phyloP scores from a whole-genome alignment of 164 flowering plant species.

The Dillenia turbinata region DNA sequence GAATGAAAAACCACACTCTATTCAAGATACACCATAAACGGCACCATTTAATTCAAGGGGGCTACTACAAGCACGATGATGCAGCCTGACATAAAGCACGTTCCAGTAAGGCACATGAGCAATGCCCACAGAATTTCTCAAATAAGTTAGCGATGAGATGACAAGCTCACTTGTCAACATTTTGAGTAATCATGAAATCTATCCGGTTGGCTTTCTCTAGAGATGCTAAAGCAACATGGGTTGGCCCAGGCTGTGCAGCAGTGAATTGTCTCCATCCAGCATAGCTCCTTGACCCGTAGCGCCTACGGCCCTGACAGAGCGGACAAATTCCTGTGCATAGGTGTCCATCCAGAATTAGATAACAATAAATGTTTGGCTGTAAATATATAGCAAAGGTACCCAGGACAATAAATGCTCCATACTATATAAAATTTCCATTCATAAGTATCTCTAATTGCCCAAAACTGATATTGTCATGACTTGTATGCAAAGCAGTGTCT shows the following conservation, averaged over 20 bases:
- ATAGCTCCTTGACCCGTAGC: conserved; percentile 98
- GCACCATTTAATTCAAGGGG: conserved; percentile 96
- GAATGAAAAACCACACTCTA: conserved; percentile 68
- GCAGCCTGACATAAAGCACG: conserved; percentile 50
- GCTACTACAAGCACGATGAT: conserved; percentile 92
- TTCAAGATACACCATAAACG: conserved; percentile 79
- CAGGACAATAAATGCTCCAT: no score
- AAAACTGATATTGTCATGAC: no score
- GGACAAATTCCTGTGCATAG: conserved; percentile 61
- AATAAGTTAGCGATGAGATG: not conserved
- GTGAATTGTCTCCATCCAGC: conserved; percentile 94
- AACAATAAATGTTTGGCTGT: conserved; percentile 1
- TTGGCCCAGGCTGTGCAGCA: conserved; percentile 75
- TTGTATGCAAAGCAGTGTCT: no score
- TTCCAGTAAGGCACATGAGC: conserved; percentile 2
- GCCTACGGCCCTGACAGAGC: conserved; percentile 78
- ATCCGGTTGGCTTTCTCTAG: conserved; percentile 74
- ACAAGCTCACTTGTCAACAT: conserved; percentile 74
- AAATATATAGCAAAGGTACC: no score
- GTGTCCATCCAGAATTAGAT: conserved; percentile 5
- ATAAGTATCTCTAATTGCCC: no score
- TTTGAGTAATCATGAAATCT: conserved; percentile 84
- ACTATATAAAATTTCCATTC: no score
- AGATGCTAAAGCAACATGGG: conserved; percentile 78
- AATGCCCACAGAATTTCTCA: conserved; percentile 3